Evolutionary conservation across 2,329 filamentous ascomycete species (phyloP).

Genomic region (Ophiostoma himal-ulmi): DNA sequence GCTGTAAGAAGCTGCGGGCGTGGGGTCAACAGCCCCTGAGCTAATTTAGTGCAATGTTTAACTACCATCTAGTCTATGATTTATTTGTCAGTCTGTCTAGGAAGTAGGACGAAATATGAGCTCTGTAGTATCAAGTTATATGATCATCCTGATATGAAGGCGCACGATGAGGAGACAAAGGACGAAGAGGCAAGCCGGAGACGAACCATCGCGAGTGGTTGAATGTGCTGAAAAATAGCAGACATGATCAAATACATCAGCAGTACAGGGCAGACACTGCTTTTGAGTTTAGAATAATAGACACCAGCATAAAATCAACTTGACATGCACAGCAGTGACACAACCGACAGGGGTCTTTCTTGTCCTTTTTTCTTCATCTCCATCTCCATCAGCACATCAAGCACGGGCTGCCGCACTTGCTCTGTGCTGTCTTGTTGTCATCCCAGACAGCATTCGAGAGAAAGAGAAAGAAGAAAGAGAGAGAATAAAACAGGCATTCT

Average conservation of each 20-base stretch:
- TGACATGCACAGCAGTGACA: not conserved
- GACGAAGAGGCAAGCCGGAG: not conserved
- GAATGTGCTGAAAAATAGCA: no score
- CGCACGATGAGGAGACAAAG: not conserved
- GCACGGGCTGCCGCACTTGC: constrained; percentile 8
- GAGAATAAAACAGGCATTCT: not conserved
- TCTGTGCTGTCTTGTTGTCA: not conserved
- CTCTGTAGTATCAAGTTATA: not conserved
- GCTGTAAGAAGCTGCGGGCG: constrained; percentile 6
- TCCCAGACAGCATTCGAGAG: not conserved
- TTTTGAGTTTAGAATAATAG: no score
- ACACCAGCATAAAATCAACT: no score
- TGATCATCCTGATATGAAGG: not conserved
- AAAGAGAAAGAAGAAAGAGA: not conserved
- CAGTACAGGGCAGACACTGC: no score
- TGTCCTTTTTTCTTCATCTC: not conserved
- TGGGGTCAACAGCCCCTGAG: constrained; percentile 8
- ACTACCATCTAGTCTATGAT: not conserved
- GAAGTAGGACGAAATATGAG: no score
- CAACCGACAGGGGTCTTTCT: not conserved
- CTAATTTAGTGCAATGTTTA: not conserved
- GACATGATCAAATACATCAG: no score
- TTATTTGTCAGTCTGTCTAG: not conserved
- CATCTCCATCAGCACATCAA: not conserved
- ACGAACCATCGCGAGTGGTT: no score